Base-by-base conservation (phyloP, 1,284 basidiomycete genomes). In the Papiliotrema terrestris region DNA sequence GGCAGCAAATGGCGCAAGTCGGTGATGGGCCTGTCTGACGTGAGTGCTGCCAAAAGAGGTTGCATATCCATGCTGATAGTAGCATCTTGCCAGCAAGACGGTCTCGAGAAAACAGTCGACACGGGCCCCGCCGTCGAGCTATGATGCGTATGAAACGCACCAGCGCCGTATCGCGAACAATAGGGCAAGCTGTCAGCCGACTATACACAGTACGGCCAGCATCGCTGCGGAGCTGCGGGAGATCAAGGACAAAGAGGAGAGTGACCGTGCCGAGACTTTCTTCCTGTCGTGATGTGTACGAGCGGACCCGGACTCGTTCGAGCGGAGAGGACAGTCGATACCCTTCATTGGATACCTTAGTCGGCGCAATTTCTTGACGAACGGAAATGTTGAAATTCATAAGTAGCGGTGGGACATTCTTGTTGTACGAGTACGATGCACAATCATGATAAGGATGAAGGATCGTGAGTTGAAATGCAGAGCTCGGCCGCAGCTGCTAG, bases 221-320 rank as follows among this genome's bases (percentile, higher is more conserved):
- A 54, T 73, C 13, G 65, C 65, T 8, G 67, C 67, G 49, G 63
- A 68, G 51, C 51, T 68, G 57, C 44, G 52, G 45, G 45, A 55
- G 46, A 62, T 72, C 26, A 57, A 58, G 57, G 57, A 69, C 58
- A 69, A 73, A 54, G 71, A 73, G 43, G 63, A 70, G 19, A 60
- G 58, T 49, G 66, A 69, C 39, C 48, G 67, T 32, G 67, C 67
- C 43, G 73, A 75, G 65, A 66, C 66, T 4, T 71, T 72, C 60
- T 75, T 75, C 68, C 56, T 73, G 64, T 62, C 62, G 32, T 71
- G 62, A 52, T 23, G 25, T 23, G 44, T 22, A 20, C 9, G 17
- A 26, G 15, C n/a, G 8, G 25, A 45, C 20, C 9, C 15, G 23
- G 22, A 26, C n/a, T 23, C 6, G 23, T 36, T n/a, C 23, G 13